Evolutionary conservation across 2,329 filamentous ascomycete genomes (phyloP).

Genomic region (Chrysoporthe cubensis): DNA sequence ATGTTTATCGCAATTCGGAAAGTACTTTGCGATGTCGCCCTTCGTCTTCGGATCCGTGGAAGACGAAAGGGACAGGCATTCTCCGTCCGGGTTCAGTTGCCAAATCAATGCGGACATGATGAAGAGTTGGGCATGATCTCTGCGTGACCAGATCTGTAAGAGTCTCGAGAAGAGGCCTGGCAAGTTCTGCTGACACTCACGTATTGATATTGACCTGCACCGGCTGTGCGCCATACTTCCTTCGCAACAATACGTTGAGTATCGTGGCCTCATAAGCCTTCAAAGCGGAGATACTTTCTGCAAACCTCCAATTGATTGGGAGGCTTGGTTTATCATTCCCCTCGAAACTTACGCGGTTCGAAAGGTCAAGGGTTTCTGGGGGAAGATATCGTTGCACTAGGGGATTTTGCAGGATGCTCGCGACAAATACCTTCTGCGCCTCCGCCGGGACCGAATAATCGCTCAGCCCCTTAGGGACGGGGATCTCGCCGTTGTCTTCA

Average conservation of each 20-base stretch:
- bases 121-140: conserved; percentile 48
- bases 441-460: conserved; percentile 17
- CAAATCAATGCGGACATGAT: conserved; percentile 43
- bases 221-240: conserved; percentile 48
- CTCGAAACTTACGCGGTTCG: conserved; percentile 41
- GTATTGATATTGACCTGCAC: conserved; percentile 51
- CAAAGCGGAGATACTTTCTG: conserved; percentile 54
- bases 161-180: conserved; percentile 9
- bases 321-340: conserved; percentile 49
- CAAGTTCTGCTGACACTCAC: conserved; percentile 31
- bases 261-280: conserved; percentile 54
- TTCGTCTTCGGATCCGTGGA: not conserved
- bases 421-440: conserved; percentile 1
- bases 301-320: conserved; percentile 60
- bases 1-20: conserved; percentile 35
- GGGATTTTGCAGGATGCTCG: conserved; percentile 13
- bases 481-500: too few species aligned
- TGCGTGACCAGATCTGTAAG: not conserved
- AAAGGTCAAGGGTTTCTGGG: not conserved
- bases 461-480: not conserved
- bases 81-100: conserved; percentile 30
- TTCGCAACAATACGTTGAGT: conserved; percentile 47
- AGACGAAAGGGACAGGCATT: not conserved
- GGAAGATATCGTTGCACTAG: conserved; percentile 1
- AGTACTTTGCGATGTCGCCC: conserved; percentile 22